These are phyloP conservation scores for Melaleuca alternifolia DNA, from an alignment of 345 rosid species.

Conservation along the genomic window DNA sequence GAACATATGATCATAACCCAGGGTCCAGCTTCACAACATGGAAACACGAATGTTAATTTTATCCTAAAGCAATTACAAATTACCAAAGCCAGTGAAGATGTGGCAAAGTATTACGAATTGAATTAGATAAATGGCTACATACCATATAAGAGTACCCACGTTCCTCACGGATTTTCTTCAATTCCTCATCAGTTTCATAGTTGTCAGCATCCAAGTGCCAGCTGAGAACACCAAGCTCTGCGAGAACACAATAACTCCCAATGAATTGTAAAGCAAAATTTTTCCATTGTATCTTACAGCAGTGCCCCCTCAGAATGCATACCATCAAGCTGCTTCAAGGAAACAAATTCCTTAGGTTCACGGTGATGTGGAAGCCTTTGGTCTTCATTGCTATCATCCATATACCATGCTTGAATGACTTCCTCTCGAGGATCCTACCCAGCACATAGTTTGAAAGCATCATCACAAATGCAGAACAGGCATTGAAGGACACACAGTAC, in stretches of 20 bases:
- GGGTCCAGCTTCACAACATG: neutral
- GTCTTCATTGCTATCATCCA: conserved; percentile 78
- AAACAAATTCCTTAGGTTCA: conserved; percentile 71
- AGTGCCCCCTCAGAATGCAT: neutral
- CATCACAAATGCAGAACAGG: neutral
- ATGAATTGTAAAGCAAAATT: neutral
- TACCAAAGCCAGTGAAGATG: neutral
- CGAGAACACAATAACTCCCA: neutral
- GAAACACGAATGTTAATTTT: neutral
- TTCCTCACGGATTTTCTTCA: conserved; percentile 79
- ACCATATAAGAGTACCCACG: conserved; percentile 94
- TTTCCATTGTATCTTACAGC: neutral
- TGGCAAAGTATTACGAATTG: neutral
- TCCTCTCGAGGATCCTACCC: conserved; percentile 55
- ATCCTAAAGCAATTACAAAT: neutral
- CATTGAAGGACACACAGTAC: neutral
- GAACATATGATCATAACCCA: neutral
- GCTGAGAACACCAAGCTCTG: conserved; percentile 85
- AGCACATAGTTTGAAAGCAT: neutral
- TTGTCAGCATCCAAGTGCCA: conserved; percentile 89
- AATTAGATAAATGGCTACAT: neutral
- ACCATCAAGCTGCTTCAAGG: conserved; percentile 71
- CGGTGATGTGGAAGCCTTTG: conserved; percentile 91
- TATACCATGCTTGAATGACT: conserved; percentile 87
- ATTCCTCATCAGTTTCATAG: conserved; percentile 74